Conservation (phyloP, 257 asterid genomes). For the Fraxinus excelsior region DNA sequence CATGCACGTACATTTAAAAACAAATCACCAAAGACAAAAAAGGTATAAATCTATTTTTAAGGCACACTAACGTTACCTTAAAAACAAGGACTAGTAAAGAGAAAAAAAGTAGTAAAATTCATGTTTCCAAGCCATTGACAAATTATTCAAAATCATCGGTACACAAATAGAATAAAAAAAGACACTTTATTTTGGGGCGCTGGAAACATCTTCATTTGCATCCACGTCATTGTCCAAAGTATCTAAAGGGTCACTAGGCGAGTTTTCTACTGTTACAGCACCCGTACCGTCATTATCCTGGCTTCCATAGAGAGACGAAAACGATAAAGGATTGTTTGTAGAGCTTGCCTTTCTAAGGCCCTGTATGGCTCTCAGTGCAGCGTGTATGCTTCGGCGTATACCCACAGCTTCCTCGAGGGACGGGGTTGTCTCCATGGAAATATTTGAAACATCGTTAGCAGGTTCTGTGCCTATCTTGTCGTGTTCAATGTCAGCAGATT, state of each 20-base stretch:
- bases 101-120: background rate
- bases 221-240: constrained; percentile 43
- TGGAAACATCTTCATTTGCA: constrained; percentile 31
- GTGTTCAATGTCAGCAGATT: constrained; percentile 41
- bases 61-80: too few species aligned
- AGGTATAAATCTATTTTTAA: too few species aligned
- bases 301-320: constrained; percentile 56
- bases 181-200: constrained; percentile 32
- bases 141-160: background rate
- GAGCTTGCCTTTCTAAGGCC: constrained; percentile 72
- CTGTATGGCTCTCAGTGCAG: constrained; percentile 73
- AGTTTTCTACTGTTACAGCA: constrained; percentile 63
- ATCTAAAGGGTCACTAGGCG: constrained; percentile 46
- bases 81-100: too few species aligned
- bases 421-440: constrained; percentile 32
- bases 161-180: constrained; percentile 10
- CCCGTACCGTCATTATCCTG: constrained; percentile 52
- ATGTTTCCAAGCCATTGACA: background rate
- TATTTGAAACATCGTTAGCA: constrained; percentile 25
- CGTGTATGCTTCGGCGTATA: constrained; percentile 67
- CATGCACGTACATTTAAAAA: too few species aligned
- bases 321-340: constrained; percentile 66
- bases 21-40: too few species aligned
- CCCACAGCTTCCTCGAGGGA: constrained; percentile 57
- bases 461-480: constrained; percentile 23